These are phyloP conservation scores for Elongisporangium anandrum DNA, from an alignment of 352 stramenopile genomes.

Conservation along the genomic window DNA sequence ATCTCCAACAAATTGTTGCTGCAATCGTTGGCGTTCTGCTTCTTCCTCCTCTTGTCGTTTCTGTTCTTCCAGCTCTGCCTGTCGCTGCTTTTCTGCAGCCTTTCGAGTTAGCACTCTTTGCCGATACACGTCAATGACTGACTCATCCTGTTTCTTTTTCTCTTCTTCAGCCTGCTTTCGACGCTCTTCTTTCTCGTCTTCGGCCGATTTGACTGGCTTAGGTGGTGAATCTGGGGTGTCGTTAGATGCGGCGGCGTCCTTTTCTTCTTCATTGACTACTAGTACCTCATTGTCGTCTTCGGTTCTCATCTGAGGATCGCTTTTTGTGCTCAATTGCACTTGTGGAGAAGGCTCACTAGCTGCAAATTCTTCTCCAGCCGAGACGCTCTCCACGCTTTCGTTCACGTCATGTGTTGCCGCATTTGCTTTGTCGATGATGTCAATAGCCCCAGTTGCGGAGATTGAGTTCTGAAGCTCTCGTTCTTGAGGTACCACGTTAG, in stretches of 20 bases:
- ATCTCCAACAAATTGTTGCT: slow-evolving; percentile 12
- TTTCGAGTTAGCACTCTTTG: slow-evolving; percentile 61
- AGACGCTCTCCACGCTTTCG: too few relatives aligned
- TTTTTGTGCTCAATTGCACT: too few relatives aligned
- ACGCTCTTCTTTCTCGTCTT: slow-evolving; percentile 30
- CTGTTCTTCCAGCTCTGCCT: slow-evolving; percentile 38
- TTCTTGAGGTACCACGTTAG: too few relatives aligned
- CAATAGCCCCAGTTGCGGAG: too few relatives aligned
- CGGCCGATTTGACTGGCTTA: slow-evolving; percentile 10
- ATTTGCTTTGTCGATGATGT: background rate
- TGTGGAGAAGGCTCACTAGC: too few relatives aligned
- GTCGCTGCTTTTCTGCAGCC: slow-evolving; percentile 53
- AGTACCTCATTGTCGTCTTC: background rate
- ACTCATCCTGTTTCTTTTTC: slow-evolving; percentile 57
- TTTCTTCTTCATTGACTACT: background rate
- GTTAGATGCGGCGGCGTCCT: background rate
- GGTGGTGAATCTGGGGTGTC: background rate
- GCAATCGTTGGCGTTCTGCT: slow-evolving; percentile 9
- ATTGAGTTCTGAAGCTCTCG: background rate
- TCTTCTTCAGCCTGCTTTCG: slow-evolving; percentile 31
- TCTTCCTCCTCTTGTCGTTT: slow-evolving; percentile 38
- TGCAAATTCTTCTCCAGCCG: too few relatives aligned
- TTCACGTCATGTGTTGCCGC: background rate
- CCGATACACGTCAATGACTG: slow-evolving; percentile 54
- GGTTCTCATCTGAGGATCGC: background rate